Percentiles rank a stretch among this genome's conserved stretches.
Conservation (phyloP, 768 basidiomycete genomes). For the Hysterangium stoloniferum region DNA sequence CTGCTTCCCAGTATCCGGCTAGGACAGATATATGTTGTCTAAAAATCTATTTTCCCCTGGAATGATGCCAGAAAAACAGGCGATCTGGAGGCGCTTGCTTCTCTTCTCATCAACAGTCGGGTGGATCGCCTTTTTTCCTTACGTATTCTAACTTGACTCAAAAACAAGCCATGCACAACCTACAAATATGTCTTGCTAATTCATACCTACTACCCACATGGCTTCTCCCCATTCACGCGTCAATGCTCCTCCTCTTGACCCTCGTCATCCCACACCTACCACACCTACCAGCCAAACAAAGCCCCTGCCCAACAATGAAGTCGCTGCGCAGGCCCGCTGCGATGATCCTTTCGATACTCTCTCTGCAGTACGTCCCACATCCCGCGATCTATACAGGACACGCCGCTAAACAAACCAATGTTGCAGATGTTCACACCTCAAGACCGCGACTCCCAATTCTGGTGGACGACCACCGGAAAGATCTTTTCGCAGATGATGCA, state of each 20-base stretch:
- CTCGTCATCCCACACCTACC: background rate
- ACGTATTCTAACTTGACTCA: too few species aligned
- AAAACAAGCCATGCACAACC: too few species aligned
- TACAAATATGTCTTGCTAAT: too few species aligned
- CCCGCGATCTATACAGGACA: background rate
- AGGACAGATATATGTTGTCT: too few species aligned
- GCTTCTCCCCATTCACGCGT: background rate
- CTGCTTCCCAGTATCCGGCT: too few species aligned
- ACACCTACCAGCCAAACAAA: background rate
- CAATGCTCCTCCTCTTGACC: background rate
- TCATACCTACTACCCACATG: too few species aligned
- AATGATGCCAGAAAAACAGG: too few species aligned
- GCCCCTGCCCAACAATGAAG: background rate
- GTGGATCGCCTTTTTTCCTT: too few species aligned
- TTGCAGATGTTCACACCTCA: constrained; percentile 2
- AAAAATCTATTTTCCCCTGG: too few species aligned
- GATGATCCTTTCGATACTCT: constrained; percentile 4
- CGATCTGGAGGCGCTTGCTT: too few species aligned
- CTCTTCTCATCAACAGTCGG: too few species aligned
- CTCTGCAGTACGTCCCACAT: constrained; percentile 1
- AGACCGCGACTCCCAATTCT: background rate
- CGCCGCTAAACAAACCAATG: background rate
- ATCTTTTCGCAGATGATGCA: constrained; percentile 6
- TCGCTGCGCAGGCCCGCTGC: background rate
- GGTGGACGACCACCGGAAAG: constrained; percentile 5